A percentile compares a stretch with the other conserved stretches of the same genome.
Evolutionary conservation across 2,329 filamentous ascomycete species (phyloP).

Genomic region (Alternaria viburni): DNA sequence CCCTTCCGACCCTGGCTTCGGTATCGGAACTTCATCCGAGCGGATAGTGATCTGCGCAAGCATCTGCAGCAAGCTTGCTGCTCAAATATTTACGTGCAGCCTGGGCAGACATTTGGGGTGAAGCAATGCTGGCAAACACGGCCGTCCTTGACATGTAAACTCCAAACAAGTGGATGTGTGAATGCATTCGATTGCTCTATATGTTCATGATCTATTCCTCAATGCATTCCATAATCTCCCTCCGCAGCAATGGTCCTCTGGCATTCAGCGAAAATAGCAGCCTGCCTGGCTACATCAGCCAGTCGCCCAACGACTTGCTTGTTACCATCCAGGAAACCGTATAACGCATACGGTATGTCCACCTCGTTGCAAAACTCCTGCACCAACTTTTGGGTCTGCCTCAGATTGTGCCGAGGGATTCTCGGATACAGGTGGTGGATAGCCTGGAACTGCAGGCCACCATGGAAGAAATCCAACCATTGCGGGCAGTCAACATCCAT

Average conservation of each 20-base stretch:
- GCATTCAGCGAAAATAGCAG: slow-evolving; percentile 65
- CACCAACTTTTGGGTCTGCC: slow-evolving; percentile 65
- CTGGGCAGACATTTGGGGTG: neutral
- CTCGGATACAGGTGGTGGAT: slow-evolving; percentile 74
- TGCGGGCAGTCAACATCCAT: slow-evolving; percentile 76
- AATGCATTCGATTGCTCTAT: neutral
- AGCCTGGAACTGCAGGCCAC: slow-evolving; percentile 75
- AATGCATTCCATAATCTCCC: slow-evolving; percentile 40
- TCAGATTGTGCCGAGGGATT: slow-evolving; percentile 71
- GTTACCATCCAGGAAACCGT: slow-evolving; percentile 69
- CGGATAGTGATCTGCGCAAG: slow-evolving; percentile 1
- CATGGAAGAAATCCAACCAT: slow-evolving; percentile 76
- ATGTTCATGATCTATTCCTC: slow-evolving; percentile 1
- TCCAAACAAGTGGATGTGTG: neutral
- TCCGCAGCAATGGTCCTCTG: slow-evolving; percentile 50
- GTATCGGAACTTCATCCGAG: slow-evolving; percentile 4
- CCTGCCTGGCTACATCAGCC: slow-evolving; percentile 66
- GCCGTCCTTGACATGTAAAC: neutral
- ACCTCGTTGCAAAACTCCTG: slow-evolving; percentile 70
- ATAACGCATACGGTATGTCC: slow-evolving; percentile 66
- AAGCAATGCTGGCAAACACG: neutral
- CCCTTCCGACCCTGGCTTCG: neutral
- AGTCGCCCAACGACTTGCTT: slow-evolving; percentile 61
- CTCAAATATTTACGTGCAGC: neutral
- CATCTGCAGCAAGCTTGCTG: neutral